Base-by-base conservation (phyloP, 257 asterid genomes). In the Jasminum sambac region DNA sequence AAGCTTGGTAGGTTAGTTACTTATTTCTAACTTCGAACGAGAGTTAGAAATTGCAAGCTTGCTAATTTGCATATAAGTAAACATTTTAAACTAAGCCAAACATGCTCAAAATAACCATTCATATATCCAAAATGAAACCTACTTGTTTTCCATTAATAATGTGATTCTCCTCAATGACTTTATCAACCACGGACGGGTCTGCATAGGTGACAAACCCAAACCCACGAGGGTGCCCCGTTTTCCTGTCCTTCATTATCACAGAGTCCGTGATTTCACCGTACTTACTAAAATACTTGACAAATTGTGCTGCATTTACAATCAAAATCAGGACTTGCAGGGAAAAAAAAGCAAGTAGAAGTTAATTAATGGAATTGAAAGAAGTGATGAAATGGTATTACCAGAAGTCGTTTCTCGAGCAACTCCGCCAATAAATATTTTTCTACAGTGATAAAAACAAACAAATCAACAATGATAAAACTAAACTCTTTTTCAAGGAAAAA, bases 221-320 rank as follows among this genome's bases (percentile, higher is more conserved):
- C 38, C 91, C 91, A 1, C 87, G 82, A 21, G 91, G 91, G 69
- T 78, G 91, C 48, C 91, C 88, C 0, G 88, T 79, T 41, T 72
- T 79, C 73, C 83, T 73, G 64, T 86, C 89, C 77, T 83, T 86
- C 91, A 86, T 86, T 60, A 86, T 84, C 72, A 86, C 91, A 0
- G 91, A 86, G 66, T 86, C 88, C 67, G 86, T 86, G 64, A 86
- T 81, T 66, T 86, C 87, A 26, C 91, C 91, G 70, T 84, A 86
- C 68, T 84, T 84, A 25, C 87, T 85, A 67, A 86, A 86, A 67
- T 86, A 77, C 81, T 86, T 82, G 73, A 86, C 69, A 76, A 84
- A 84, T 78, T 84, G 85, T 0, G 80, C 84, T 82, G 79, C 75
- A 72, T 65, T 21, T 44, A 25, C 19, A 69, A 70, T 50, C 40